Conservation (phyloP, 108 stramenopile genomes). For the Discostella stelligeroides region DNA sequence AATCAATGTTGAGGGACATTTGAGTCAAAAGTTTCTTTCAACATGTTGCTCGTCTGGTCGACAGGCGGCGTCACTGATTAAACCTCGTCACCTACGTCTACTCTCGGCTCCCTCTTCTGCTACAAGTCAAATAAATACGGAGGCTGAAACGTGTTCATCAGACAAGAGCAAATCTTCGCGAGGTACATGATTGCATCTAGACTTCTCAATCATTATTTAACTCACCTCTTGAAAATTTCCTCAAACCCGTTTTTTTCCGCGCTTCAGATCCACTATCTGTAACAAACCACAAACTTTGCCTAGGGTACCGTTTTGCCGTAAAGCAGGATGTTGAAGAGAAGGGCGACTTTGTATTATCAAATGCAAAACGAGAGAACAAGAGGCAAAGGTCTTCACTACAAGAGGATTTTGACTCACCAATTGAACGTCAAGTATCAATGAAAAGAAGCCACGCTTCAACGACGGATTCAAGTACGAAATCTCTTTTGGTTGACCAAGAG, state of each 20-base stretch:
- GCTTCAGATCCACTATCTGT: conserved; percentile 32
- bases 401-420: neutral
- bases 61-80: conserved; percentile 32
- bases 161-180: neutral
- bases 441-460: conserved; percentile 2
- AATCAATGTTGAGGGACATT: conserved; percentile 21
- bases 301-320: conserved; percentile 37
- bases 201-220: too few relatives aligned
- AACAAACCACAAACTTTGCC: conserved; percentile 10
- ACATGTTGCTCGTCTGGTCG: conserved; percentile 36
- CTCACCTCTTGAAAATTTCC: neutral
- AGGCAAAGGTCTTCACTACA: neutral
- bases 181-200: conserved; percentile 11
- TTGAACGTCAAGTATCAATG: neutral
- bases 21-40: conserved; percentile 25
- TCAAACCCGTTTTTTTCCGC: neutral
- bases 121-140: conserved; percentile 16
- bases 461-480: neutral
- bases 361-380: neutral
- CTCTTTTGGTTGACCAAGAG: conserved; percentile 2
- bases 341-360: neutral
- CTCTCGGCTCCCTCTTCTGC: conserved; percentile 29
- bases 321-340: neutral
- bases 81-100: conserved; percentile 31
- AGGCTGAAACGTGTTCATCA: conserved; percentile 24